Conservation (phyloP, 345 rosid species). For the Eucalyptus marginata region DNA sequence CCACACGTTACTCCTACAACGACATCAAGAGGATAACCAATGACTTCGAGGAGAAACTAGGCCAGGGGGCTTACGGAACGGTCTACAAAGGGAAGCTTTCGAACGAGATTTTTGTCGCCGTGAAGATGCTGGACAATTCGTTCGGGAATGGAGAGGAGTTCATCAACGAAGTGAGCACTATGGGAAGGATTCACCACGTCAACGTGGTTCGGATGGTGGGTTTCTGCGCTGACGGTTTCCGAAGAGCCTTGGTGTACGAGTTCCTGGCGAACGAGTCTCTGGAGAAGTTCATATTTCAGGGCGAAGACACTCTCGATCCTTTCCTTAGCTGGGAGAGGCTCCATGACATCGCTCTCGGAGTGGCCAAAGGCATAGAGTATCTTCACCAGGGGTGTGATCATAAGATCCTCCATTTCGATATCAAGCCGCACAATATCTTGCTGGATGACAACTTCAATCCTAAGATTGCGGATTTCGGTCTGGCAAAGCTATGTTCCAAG, state of each 20-base stretch:
- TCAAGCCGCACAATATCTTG: constrained; percentile 10
- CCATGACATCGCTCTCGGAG: constrained; percentile 2
- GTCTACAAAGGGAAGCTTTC: constrained; percentile 9
- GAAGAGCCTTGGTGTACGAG: constrained; percentile 11
- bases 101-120: constrained; percentile 6
- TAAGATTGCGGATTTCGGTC: constrained; percentile 18
- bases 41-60: constrained; percentile 3
- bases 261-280: constrained; percentile 15
- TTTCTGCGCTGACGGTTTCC: constrained; percentile 4
- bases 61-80: constrained; percentile 10
- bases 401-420: constrained; percentile 18
- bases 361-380: constrained; percentile 12
- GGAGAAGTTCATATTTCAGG: constrained; percentile 2
- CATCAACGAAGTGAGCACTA: constrained; percentile 9
- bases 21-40: background rate
- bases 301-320: background rate
- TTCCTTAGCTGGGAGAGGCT: constrained; percentile 1
- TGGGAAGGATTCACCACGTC: constrained; percentile 14
- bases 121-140: constrained; percentile 5
- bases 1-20: background rate
- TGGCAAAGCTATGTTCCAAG: constrained; percentile 6
- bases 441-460: background rate
- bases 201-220: constrained; percentile 11
- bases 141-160: constrained; percentile 4
- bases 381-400: constrained; percentile 16